These are phyloP conservation scores for Phaeophleospora eucalypticola DNA, from an alignment of 2,329 filamentous ascomycete species.

Conservation along the genomic window DNA sequence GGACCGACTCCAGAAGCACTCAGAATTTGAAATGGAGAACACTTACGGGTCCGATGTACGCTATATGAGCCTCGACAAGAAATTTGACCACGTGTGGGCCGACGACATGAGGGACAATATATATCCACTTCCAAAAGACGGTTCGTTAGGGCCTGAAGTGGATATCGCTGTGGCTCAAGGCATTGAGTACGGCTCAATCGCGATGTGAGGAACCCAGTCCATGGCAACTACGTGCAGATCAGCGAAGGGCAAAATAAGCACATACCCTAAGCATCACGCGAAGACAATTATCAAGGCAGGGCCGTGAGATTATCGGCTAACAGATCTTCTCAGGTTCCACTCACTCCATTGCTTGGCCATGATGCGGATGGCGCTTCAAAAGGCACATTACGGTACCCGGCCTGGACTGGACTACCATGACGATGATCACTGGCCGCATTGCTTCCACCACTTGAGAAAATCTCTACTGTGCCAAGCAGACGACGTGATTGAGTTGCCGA, in stretches of 20 bases:
- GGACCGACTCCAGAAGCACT: neutral
- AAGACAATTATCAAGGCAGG: neutral
- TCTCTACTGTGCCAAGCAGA: conserved; percentile 11
- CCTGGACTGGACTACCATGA: conserved; percentile 9
- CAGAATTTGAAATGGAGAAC: neutral
- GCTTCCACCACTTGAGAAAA: conserved; percentile 11
- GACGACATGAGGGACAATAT: conserved; percentile 5
- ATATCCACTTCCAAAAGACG: conserved; percentile 5
- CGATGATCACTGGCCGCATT: conserved; percentile 11
- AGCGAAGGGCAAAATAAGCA: no score
- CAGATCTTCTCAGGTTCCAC: conserved; percentile 7
- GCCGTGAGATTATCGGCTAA: neutral
- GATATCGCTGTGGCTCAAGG: conserved; percentile 1
- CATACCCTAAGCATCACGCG: neutral
- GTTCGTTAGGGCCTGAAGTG: conserved; percentile 4
- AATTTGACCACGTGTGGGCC: conserved; percentile 13
- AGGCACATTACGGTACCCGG: conserved; percentile 9
- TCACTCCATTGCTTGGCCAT: conserved; percentile 10
- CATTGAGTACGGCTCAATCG: conserved; percentile 6
- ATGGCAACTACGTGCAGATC: no score
- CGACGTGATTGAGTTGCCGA: conserved; percentile 11
- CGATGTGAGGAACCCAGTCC: conserved; percentile 12
- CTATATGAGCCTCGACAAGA: conserved; percentile 12
- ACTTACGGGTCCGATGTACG: conserved; percentile 7
- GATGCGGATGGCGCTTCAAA: conserved; percentile 11